A percentile compares a stretch with the other conserved stretches of the same genome.
phyloP scores from a whole-genome alignment of 495 filamentous ascomycete species.

The Trichocladium antarcticum region DNA sequence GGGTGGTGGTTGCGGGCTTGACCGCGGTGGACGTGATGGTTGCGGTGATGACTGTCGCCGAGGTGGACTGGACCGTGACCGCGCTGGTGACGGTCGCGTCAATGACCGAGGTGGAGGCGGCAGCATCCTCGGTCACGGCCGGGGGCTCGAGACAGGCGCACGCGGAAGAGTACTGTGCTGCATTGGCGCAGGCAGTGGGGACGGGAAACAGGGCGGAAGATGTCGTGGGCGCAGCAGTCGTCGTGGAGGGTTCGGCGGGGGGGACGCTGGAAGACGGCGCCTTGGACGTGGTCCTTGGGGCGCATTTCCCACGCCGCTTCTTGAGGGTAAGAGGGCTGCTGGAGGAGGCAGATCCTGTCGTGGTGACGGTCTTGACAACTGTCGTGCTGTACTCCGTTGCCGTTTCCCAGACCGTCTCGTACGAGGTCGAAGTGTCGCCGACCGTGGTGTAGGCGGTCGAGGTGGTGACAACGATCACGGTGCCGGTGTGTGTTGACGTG shows the following conservation, averaged over 20 bases:
- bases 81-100: too few relatives aligned
- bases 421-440: background rate
- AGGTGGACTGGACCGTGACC: too few relatives aligned
- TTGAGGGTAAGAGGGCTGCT: too few relatives aligned
- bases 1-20: too few relatives aligned
- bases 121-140: too few relatives aligned
- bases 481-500: background rate
- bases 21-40: too few relatives aligned
- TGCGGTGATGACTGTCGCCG: too few relatives aligned
- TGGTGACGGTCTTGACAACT: background rate
- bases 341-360: background rate
- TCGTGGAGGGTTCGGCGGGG: too few relatives aligned
- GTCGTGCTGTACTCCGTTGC: slow-evolving; percentile 3
- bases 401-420: background rate
- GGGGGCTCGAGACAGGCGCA: too few relatives aligned
- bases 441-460: background rate
- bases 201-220: background rate
- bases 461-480: slow-evolving; percentile 4
- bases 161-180: background rate
- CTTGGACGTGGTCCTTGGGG: background rate
- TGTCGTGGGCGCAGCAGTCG: background rate
- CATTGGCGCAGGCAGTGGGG: background rate
- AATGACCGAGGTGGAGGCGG: too few relatives aligned
- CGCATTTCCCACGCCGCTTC: background rate
- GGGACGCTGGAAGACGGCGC: too few relatives aligned